These are phyloP conservation scores for Nannizziopsis barbatae DNA, from an alignment of 2,329 filamentous ascomycete species.

Conservation along the genomic window DNA sequence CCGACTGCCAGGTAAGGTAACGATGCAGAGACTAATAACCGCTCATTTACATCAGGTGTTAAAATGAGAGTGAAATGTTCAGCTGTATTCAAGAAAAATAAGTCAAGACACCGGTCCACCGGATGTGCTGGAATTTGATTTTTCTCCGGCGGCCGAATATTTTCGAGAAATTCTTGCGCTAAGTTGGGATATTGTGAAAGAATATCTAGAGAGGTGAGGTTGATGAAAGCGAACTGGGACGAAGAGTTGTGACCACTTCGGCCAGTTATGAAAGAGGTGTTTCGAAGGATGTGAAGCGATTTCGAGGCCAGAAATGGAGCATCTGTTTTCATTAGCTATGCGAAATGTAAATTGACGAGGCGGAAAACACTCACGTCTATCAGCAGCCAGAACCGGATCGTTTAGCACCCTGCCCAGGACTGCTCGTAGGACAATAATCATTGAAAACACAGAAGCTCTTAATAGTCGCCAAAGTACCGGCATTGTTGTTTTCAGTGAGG, in stretches of 20 bases:
- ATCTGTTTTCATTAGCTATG: conserved; percentile 24
- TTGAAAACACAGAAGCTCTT: conserved; percentile 62
- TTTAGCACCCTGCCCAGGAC: conserved; percentile 55
- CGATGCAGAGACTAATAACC: conserved; percentile 62
- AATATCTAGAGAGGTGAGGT: conserved; percentile 70
- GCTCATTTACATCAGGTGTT: conserved; percentile 55
- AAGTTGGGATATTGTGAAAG: conserved; percentile 59
- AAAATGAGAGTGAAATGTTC: conserved; percentile 70
- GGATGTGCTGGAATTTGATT: conserved; percentile 52
- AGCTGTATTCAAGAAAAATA: conserved; percentile 78
- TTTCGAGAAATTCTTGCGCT: conserved; percentile 54
- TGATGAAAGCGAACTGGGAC: conserved; percentile 74
- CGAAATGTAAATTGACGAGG: conserved; percentile 4
- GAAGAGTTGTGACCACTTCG: conserved; percentile 62
- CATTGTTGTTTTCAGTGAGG: conserved; percentile 56
- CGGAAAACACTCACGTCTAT: conserved; percentile 35
- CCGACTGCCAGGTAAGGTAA: conserved; percentile 59
- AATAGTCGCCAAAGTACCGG: conserved; percentile 65
- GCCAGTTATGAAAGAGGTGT: conserved; percentile 70
- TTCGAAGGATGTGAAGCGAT: conserved; percentile 61
- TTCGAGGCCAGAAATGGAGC: conserved; percentile 59
- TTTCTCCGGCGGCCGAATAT: conserved; percentile 47
- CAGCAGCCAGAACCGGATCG: conserved; percentile 44
- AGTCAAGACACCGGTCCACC: conserved; percentile 61
- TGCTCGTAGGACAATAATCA: conserved; percentile 63